Evolutionary conservation across 768 basidiomycete species (phyloP).

Genomic region (Collybia sordida): DNA sequence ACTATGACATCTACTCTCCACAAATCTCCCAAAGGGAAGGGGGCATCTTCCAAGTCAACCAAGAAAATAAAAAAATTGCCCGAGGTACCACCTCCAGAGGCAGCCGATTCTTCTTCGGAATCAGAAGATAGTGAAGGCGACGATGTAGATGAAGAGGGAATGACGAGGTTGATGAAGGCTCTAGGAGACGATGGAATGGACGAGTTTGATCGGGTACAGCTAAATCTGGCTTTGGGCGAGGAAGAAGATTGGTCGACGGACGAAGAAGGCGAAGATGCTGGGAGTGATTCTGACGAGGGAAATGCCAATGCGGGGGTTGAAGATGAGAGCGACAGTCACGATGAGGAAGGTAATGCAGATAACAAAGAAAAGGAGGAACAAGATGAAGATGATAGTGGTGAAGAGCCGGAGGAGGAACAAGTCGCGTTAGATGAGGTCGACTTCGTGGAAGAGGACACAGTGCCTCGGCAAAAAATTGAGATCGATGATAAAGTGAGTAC

Average conservation of each 20-base stretch:
- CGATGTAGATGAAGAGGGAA: conserved; percentile 56
- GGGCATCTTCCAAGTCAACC: not conserved
- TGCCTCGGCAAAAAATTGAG: conserved; percentile 81
- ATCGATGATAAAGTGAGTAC: conserved; percentile 73
- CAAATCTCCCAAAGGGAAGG: not conserved
- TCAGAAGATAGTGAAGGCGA: conserved; percentile 34
- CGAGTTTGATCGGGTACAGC: conserved; percentile 60
- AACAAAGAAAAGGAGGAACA: conserved; percentile 42
- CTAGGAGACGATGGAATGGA: conserved; percentile 67
- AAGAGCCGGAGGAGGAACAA: conserved; percentile 40
- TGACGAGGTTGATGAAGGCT: conserved; percentile 53
- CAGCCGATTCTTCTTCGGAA: conserved; percentile 1
- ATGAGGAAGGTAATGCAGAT: conserved; percentile 56
- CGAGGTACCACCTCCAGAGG: not conserved
- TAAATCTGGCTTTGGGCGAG: conserved; percentile 39
- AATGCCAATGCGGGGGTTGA: conserved; percentile 24
- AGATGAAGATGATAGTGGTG: conserved; percentile 32
- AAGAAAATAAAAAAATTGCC: not conserved
- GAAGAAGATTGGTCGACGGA: conserved; percentile 13
- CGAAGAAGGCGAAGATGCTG: conserved; percentile 20
- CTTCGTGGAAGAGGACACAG: conserved; percentile 74
- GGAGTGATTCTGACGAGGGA: conserved; percentile 31
- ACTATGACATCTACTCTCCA: not conserved
- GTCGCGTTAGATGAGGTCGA: conserved; percentile 71
- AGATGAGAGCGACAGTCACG: conserved; percentile 41